Conservation (phyloP, 306 rosid genomes). For the Cucurbita moschata region DNA sequence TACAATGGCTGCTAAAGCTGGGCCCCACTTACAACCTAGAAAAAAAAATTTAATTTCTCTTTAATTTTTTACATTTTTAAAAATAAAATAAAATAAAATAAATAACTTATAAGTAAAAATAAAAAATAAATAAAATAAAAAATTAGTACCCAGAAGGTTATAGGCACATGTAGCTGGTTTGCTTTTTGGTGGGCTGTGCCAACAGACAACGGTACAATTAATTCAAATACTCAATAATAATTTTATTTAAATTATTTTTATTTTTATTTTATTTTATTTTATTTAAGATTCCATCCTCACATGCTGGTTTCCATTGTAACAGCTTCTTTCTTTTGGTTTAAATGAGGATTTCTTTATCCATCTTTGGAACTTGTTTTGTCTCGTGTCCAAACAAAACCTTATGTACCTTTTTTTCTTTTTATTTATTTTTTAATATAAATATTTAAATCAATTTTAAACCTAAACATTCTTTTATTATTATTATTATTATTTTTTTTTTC, state of each 20-base stretch:
- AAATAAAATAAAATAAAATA: too few relatives aligned
- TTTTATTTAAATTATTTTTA: too few relatives aligned
- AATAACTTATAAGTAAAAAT: too few relatives aligned
- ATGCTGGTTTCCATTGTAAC: slow-evolving; percentile 43
- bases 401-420: not conserved
- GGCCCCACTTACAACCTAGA: not conserved
- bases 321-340: slow-evolving; percentile 13
- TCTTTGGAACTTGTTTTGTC: slow-evolving; percentile 5
- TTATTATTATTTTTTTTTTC: not conserved
- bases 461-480: not conserved
- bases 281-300: slow-evolving; percentile 60
- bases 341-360: not conserved
- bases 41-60: too few relatives aligned
- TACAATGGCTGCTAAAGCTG: not conserved
- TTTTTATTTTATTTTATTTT: not conserved
- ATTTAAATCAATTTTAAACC: not conserved
- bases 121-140: not conserved
- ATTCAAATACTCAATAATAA: not conserved
- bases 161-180: slow-evolving; percentile 1
- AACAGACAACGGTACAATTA: not conserved
- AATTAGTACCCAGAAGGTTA: not conserved
- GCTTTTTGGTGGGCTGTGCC: slow-evolving; percentile 1
- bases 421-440: not conserved
- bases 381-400: not conserved
- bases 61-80: too few relatives aligned